Evolutionary conservation across 441 rosid species (phyloP).

Genomic region (Bocquillonia castaneifolia): DNA sequence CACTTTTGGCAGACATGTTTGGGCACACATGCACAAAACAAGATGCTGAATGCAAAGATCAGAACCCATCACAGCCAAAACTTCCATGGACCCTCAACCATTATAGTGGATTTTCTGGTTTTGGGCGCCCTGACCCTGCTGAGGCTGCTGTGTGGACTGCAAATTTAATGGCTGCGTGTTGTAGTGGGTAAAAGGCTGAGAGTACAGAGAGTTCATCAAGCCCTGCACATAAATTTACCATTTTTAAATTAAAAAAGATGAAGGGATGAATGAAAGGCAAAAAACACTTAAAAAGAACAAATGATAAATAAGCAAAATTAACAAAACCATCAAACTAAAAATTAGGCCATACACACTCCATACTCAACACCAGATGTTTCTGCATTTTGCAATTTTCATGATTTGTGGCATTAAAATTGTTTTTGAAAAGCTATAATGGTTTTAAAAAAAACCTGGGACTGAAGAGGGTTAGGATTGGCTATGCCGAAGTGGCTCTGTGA

Average conservation of each 20-base stretch:
- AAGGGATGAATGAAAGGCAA: too few relatives aligned
- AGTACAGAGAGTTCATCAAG: constrained; percentile 81
- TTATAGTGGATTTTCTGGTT: constrained; percentile 77
- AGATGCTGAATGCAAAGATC: constrained; percentile 68
- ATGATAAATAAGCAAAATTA: neutral
- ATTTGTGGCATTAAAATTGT: neutral
- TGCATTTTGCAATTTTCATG: neutral
- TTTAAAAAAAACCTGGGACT: constrained; percentile 69
- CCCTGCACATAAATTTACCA: constrained; percentile 49
- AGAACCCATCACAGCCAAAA: constrained; percentile 56
- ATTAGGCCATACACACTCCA: neutral
- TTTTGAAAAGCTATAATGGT: neutral
- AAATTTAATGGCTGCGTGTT: constrained; percentile 68
- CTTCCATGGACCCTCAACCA: constrained; percentile 52
- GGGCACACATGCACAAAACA: constrained; percentile 73
- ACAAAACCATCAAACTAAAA: neutral
- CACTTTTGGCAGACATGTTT: constrained; percentile 33
- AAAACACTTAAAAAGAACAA: neutral
- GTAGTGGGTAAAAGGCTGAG: constrained; percentile 84
- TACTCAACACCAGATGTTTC: neutral
- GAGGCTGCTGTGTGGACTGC: constrained; percentile 67
- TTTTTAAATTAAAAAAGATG: neutral
- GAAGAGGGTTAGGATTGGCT: constrained; percentile 66
- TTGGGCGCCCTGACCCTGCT: constrained; percentile 75
- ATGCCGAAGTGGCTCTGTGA: constrained; percentile 76